Conservation (phyloP, 495 filamentous ascomycete genomes). For the Xylaria cubensis region DNA sequence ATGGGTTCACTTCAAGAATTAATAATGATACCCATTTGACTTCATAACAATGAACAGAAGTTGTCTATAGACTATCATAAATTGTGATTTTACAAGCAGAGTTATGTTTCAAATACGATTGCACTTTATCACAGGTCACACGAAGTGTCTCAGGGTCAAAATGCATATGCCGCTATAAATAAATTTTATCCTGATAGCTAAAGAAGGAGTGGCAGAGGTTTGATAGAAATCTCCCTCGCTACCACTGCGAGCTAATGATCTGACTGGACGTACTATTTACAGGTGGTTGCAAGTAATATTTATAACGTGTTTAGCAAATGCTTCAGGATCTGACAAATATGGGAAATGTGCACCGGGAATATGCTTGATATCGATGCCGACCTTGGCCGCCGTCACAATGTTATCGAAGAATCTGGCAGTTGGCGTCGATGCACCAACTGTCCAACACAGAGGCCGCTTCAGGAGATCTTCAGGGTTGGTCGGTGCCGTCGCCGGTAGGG, state of each 20-base stretch:
- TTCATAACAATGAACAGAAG: not conserved
- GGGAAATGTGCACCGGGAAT: slow-evolving; percentile 39
- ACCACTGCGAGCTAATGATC: not conserved
- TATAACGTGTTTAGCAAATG: slow-evolving; percentile 34
- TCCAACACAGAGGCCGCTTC: slow-evolving; percentile 35
- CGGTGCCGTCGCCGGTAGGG: slow-evolving; percentile 4
- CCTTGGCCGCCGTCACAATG: slow-evolving; percentile 29
- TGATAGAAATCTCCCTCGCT: not conserved
- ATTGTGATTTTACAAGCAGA: not conserved
- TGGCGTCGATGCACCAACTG: slow-evolving; percentile 34
- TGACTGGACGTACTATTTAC: slow-evolving; percentile 6
- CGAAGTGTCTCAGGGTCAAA: not conserved
- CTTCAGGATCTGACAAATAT: slow-evolving; percentile 34
- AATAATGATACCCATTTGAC: not conserved
- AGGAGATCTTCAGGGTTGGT: slow-evolving; percentile 24
- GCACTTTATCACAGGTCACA: not conserved
- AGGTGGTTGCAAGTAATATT: slow-evolving; percentile 19
- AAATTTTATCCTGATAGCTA: not conserved
- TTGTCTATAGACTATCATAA: not conserved
- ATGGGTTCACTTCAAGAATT: not conserved
- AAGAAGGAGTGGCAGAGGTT: not conserved
- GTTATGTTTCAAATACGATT: no score
- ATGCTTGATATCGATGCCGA: slow-evolving; percentile 30
- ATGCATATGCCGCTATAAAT: not conserved
- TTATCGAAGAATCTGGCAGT: slow-evolving; percentile 33